phyloP scores from a whole-genome alignment of 2,329 filamentous ascomycete genomes.

The Botrytis tulipae region DNA sequence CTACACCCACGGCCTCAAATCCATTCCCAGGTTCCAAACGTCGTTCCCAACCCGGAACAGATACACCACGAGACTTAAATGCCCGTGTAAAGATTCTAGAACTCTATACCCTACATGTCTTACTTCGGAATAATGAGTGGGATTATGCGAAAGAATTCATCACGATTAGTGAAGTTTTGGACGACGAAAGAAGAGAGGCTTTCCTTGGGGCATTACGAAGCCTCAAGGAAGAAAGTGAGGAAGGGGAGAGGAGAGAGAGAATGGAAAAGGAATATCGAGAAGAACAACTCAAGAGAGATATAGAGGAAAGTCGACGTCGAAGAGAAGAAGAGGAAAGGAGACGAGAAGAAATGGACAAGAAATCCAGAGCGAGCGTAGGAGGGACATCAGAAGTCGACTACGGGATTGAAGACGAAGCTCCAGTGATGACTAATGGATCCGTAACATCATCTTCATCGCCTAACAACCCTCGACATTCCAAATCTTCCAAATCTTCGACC shows the following conservation, averaged over 20 bases:
- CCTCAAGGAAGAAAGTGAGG: constrained; percentile 78
- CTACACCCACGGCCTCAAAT: constrained; percentile 57
- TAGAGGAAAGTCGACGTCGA: constrained; percentile 56
- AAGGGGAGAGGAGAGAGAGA: constrained; percentile 61
- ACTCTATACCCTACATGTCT: constrained; percentile 89
- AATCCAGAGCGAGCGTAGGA: constrained; percentile 52
- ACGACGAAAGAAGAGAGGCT: constrained; percentile 86
- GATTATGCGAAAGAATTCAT: constrained; percentile 94
- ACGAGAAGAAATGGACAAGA: constrained; percentile 44
- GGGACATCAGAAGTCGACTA: constrained; percentile 64
- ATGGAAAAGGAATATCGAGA: constrained; percentile 58
- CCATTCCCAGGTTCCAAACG: constrained; percentile 33
- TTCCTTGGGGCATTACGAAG: constrained; percentile 84
- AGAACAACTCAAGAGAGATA: constrained; percentile 54
- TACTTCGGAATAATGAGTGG: constrained; percentile 94
- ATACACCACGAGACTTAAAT: constrained; percentile 80
- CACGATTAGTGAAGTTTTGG: constrained; percentile 77
- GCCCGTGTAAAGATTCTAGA: constrained; percentile 89
- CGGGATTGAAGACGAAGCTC: constrained; percentile 53
- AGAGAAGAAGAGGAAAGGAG: constrained; percentile 59
- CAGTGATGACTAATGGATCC: neutral
- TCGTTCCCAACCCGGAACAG: constrained; percentile 54
- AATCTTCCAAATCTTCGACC: constrained; percentile 38
- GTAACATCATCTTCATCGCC: constrained; percentile 18
- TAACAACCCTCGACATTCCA: constrained; percentile 29